A percentile compares a stretch with the other conserved stretches of the same genome.
Conservation (phyloP, 2,329 filamentous ascomycete species). For the Ploettnerulaceae sp. region DNA sequence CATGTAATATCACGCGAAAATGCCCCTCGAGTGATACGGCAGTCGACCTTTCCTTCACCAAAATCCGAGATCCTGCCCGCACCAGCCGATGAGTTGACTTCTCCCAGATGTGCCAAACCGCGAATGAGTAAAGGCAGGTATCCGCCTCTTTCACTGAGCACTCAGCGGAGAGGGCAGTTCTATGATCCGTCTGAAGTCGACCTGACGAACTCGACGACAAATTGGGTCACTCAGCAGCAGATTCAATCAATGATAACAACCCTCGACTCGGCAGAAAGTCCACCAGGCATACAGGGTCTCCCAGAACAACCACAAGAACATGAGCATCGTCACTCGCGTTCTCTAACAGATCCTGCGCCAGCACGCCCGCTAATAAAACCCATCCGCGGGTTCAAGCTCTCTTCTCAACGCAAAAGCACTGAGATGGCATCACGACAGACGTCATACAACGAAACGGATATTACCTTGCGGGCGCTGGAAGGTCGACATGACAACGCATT, state of each 20-base stretch:
- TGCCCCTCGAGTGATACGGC: constrained; percentile 2
- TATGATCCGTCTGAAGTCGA: constrained; percentile 15
- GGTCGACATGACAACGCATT: constrained; percentile 17
- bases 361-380: constrained; percentile 27
- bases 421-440: constrained; percentile 25
- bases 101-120: neutral
- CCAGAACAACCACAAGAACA: constrained; percentile 1
- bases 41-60: constrained; percentile 1
- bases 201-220: constrained; percentile 22
- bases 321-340: constrained; percentile 9
- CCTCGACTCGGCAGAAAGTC: neutral
- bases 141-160: constrained; percentile 29
- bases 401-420: constrained; percentile 22
- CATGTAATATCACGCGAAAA: neutral
- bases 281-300: neutral
- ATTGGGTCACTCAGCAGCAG: constrained; percentile 30
- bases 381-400: constrained; percentile 29
- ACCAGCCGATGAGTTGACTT: neutral
- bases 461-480: constrained; percentile 28
- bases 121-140: constrained; percentile 13
- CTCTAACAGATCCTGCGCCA: constrained; percentile 7
- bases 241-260: constrained; percentile 22
- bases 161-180: constrained; percentile 19
- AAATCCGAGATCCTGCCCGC: neutral
- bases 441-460: constrained; percentile 25